Evolutionary conservation across 2,329 filamentous ascomycete species (phyloP).

Genomic region (Talaromyces islandicus): DNA sequence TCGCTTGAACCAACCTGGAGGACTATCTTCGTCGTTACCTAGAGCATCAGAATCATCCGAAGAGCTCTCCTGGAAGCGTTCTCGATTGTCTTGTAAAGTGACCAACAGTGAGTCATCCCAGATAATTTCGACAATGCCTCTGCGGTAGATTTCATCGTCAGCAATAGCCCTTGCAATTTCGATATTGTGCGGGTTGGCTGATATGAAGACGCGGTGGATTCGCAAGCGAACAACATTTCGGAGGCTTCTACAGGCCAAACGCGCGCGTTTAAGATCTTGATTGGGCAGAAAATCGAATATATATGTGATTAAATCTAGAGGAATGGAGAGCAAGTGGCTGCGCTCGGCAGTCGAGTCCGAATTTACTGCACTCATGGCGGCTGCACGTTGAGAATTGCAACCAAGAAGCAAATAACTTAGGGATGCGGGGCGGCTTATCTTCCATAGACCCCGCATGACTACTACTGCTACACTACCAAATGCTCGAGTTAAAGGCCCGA

Average conservation of each 20-base stretch:
- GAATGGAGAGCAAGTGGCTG: background rate
- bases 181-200: constrained; percentile 35
- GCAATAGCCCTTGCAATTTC: constrained; percentile 32
- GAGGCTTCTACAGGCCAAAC: constrained; percentile 19
- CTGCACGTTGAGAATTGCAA: background rate
- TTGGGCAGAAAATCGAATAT: constrained; percentile 15
- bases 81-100: background rate
- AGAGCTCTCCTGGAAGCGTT: background rate
- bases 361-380: background rate
- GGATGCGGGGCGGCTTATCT: too few relatives aligned
- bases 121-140: constrained; percentile 32
- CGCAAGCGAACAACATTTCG: constrained; percentile 15
- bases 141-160: constrained; percentile 27
- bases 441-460: too few relatives aligned
- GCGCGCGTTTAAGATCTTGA: constrained; percentile 20
- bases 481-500: too few relatives aligned
- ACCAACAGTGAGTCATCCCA: constrained; percentile 15
- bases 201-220: constrained; percentile 35
- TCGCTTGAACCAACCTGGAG: background rate
- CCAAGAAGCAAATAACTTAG: too few relatives aligned
- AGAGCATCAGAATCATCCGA: background rate
- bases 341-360: background rate
- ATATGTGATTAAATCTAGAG: background rate
- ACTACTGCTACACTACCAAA: too few relatives aligned
- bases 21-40: background rate